Evolutionary conservation across 75 land plant genomes (phyloP).

Genomic region (Cunninghamia lanceolata): DNA sequence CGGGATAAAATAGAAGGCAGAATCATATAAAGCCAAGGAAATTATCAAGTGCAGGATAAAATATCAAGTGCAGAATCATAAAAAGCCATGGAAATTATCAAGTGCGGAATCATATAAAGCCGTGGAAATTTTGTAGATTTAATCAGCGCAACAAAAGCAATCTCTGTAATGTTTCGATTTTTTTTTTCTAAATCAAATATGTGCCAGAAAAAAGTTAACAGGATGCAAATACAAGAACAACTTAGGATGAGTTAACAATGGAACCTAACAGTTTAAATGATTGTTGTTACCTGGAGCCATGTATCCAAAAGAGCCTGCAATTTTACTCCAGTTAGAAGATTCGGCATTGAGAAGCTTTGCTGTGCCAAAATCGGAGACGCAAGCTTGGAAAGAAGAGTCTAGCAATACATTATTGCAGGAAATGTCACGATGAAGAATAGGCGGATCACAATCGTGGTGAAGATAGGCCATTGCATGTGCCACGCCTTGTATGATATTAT

Average conservation of each 20-base stretch:
- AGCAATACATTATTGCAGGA: slow-evolving; percentile 46
- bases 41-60: too few species aligned
- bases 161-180: too few species aligned
- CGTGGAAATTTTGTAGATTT: too few species aligned
- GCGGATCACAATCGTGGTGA: slow-evolving; percentile 53
- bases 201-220: too few species aligned
- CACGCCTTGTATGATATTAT: slow-evolving; percentile 33
- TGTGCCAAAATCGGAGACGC: slow-evolving; percentile 52
- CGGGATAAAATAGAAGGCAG: too few species aligned
- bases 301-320: slow-evolving; percentile 62
- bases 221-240: not conserved
- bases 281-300: slow-evolving; percentile 48
- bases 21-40: too few species aligned
- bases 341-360: slow-evolving; percentile 30
- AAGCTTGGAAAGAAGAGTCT: slow-evolving; percentile 30
- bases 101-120: too few species aligned
- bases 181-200: too few species aligned
- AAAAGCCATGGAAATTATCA: too few species aligned
- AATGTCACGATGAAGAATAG: slow-evolving; percentile 48
- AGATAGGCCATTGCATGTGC: slow-evolving; percentile 50
- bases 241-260: not conserved
- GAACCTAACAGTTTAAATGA: not conserved
- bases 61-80: too few species aligned
- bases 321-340: slow-evolving; percentile 26
- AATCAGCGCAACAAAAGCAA: too few species aligned